Evolutionary conservation across 129 eudicot species (phyloP).

Genomic region (Pulicaria dysenterica): DNA sequence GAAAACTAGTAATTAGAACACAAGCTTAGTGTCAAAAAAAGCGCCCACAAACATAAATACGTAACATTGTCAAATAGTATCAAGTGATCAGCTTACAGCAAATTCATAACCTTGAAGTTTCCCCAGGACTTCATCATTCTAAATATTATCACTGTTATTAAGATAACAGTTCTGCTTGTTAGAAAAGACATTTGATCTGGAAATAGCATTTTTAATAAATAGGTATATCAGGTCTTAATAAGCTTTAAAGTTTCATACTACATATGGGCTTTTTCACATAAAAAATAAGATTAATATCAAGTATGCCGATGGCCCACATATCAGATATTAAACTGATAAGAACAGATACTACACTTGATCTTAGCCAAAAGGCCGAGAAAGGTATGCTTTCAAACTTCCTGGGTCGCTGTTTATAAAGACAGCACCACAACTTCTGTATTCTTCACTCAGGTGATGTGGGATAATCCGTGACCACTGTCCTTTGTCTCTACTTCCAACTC

Average conservation of each 20-base stretch:
- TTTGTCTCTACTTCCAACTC: not conserved
- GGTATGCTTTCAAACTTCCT: conserved; percentile 34
- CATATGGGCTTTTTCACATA: not conserved
- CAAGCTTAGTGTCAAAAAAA: conserved; percentile 9
- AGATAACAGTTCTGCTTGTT: not conserved
- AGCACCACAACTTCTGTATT: not conserved
- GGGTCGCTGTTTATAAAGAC: not conserved
- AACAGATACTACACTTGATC: conserved; percentile 74
- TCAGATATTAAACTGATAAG: conserved; percentile 34
- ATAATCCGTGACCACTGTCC: not conserved
- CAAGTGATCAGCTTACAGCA: conserved; percentile 71
- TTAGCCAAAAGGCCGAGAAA: conserved; percentile 79
- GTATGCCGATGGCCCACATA: not conserved
- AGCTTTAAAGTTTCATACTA: no score
- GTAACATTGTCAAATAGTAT: conserved; percentile 4
- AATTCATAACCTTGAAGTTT: conserved; percentile 83
- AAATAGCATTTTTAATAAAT: no score
- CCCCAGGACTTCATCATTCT: conserved; percentile 46
- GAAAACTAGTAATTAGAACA: conserved; percentile 56
- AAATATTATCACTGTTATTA: conserved; percentile 12
- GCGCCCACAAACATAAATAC: not conserved
- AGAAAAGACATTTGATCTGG: not conserved
- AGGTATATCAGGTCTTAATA: no score
- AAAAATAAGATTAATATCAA: no score
- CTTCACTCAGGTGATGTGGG: conserved; percentile 23